Evolutionary conservation across 768 basidiomycete genomes (phyloP), one percentile per base, ranked within the genome.

Genomic region (Astraeus odoratus): DNA sequence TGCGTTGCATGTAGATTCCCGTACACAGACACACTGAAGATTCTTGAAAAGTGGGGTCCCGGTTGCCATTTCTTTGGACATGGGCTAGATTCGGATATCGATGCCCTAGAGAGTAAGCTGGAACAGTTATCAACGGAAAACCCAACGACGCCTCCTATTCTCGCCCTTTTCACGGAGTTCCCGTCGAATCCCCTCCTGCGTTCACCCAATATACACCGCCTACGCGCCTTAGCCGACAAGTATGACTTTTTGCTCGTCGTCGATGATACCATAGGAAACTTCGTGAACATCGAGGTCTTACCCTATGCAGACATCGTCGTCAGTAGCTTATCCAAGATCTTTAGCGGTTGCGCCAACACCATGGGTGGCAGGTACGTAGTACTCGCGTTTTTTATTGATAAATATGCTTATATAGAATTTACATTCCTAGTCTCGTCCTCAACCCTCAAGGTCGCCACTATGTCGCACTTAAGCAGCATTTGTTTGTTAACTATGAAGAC

Each of bases 181-280:
- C 94, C 95, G 0, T 93, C 91, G 0, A 99, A 99, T 59, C 95
- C 95, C 3, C 77, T 99, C 15, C 70, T 99, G 6, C 80, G 87
- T n/a, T 84, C 85, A 2, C 77, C 90, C 9, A 75, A 96, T 58
- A 70, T 99, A 3, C 71, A 76, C 16, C 74, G 81, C 9, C 67
- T 99, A 30, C 75, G 92, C 37, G 60, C 69, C 13, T 69, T 99
- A 8, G 92, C 95, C 0, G 90, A 97, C 63, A 78, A 86, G 60
- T 85, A 90, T 52, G 80, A 85, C 36, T 97, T 97, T 65, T 66
- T 89, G 40, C 74, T 98, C 41, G 78, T 97, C 20, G 71, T 99
- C 20, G 95, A 99, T 57, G 95, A 97, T 60, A 97, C 91, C 2
- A 78, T 99, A 29, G 95, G 93, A 8, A 96, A 92, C 59, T 90